phyloP scores from a whole-genome alignment of 2,329 filamentous ascomycete genomes.

The Hymenoscyphus fraxineus region DNA sequence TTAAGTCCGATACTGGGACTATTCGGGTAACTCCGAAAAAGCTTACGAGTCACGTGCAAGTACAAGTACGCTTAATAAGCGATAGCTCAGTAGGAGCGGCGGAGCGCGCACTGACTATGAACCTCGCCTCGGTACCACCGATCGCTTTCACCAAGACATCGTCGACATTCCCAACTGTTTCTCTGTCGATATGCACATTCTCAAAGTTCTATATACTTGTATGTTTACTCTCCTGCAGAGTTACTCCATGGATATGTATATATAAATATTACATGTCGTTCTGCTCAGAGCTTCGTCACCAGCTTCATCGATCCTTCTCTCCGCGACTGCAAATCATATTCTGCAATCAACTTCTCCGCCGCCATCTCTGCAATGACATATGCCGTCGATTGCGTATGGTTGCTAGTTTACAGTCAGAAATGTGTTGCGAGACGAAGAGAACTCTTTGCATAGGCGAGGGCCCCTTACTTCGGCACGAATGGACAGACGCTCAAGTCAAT shows the following conservation, averaged over 20 bases:
- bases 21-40: too few relatives aligned
- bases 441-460: conserved; percentile 32
- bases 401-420: conserved; percentile 33
- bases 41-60: too few relatives aligned
- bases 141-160: too few relatives aligned
- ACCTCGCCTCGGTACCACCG: too few relatives aligned
- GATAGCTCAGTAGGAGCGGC: too few relatives aligned
- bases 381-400: conserved; percentile 50
- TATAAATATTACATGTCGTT: neutral
- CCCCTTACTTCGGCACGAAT: conserved; percentile 45
- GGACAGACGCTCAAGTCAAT: conserved; percentile 42
- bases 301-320: neutral
- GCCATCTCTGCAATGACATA: conserved; percentile 51
- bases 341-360: conserved; percentile 46
- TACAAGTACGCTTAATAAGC: too few relatives aligned
- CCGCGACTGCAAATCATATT: conserved; percentile 35
- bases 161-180: too few relatives aligned
- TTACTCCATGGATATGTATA: neutral
- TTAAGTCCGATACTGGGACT: too few relatives aligned
- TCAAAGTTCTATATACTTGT: too few relatives aligned
- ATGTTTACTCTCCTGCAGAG: neutral
- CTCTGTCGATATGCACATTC: too few relatives aligned
- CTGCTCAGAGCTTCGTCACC: neutral
- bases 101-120: too few relatives aligned
- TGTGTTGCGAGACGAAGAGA: conserved; percentile 16